A percentile compares a stretch with the other conserved stretches of the same genome.
phyloP scores from a whole-genome alignment of 192 early-diverging fungal species.

The Gryganskiella cystojenkinii region DNA sequence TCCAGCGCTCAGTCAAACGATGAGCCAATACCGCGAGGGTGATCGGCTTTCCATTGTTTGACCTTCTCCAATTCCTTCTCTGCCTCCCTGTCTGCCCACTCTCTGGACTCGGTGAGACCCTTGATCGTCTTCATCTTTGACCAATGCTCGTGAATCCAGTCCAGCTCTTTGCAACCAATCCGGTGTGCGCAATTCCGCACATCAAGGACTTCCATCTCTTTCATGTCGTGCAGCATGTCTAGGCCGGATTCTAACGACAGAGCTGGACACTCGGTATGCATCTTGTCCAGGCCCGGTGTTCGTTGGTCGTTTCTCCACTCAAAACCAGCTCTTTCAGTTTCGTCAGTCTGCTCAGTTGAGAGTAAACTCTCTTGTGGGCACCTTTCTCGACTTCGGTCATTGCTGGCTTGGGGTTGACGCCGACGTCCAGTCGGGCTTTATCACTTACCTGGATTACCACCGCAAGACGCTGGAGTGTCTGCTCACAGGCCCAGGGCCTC shows the following conservation, averaged over 20 bases:
- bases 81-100: not conserved
- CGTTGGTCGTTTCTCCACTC: too few species aligned
- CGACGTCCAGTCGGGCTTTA: too few species aligned
- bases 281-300: not conserved
- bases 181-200: not conserved
- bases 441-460: too few species aligned
- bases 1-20: too few species aligned
- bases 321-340: too few species aligned
- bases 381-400: too few species aligned
- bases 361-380: too few species aligned
- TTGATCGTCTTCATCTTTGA: not conserved
- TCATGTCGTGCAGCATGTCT: too few species aligned
- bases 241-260: not conserved
- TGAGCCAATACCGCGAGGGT: not conserved
- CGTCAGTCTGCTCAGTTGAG: too few species aligned
- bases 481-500: too few species aligned
- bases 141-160: not conserved
- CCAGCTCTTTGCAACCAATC: not conserved
- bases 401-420: too few species aligned
- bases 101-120: not conserved
- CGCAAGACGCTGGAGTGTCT: too few species aligned
- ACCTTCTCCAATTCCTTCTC: not conserved
- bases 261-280: not conserved
- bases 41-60: not conserved
- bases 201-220: not conserved